Conservation (phyloP, 2,329 filamentous ascomycete species). For the Chaetomium strumarium region DNA sequence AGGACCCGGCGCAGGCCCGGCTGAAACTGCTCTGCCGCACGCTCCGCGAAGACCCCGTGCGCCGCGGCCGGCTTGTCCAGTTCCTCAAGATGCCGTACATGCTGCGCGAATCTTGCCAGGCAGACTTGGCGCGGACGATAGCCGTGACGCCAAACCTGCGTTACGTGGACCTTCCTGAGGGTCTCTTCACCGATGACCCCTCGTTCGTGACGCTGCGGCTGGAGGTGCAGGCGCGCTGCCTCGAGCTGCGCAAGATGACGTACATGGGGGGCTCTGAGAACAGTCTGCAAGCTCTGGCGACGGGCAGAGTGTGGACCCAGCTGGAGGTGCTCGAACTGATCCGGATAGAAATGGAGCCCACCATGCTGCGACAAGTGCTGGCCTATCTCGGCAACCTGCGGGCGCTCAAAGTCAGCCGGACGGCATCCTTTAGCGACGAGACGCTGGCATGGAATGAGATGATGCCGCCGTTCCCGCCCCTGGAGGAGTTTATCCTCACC, state of each 20-base stretch:
- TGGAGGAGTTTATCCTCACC: conserved; percentile 68
- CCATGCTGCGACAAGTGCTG: conserved; percentile 64
- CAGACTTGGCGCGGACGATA: conserved; percentile 78
- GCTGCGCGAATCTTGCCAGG: conserved; percentile 81
- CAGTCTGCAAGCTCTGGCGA: conserved; percentile 64
- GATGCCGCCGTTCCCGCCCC: conserved; percentile 65
- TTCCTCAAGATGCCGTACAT: conserved; percentile 91
- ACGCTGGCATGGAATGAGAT: conserved; percentile 63
- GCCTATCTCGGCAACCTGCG: conserved; percentile 60
- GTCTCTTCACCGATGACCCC: conserved; percentile 75
- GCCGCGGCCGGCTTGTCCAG: conserved; percentile 63
- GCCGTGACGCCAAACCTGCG: conserved; percentile 77
- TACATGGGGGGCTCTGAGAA: conserved; percentile 74
- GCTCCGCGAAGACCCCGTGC: conserved; percentile 67
- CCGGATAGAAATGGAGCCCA: conserved; percentile 62
- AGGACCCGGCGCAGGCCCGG: conserved; percentile 71
- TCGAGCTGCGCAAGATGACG: conserved; percentile 81
- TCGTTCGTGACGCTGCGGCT: conserved; percentile 70
- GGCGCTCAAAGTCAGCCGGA: conserved; percentile 68
- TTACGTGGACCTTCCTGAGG: conserved; percentile 87
- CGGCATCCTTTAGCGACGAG: conserved; percentile 67
- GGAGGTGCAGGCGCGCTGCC: conserved; percentile 78
- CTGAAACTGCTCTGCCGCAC: conserved; percentile 75
- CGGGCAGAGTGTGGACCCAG: conserved; percentile 59
- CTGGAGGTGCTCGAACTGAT: conserved; percentile 69